phyloP scores from a whole-genome alignment of 768 basidiomycete species.

The Calocera cornea region DNA sequence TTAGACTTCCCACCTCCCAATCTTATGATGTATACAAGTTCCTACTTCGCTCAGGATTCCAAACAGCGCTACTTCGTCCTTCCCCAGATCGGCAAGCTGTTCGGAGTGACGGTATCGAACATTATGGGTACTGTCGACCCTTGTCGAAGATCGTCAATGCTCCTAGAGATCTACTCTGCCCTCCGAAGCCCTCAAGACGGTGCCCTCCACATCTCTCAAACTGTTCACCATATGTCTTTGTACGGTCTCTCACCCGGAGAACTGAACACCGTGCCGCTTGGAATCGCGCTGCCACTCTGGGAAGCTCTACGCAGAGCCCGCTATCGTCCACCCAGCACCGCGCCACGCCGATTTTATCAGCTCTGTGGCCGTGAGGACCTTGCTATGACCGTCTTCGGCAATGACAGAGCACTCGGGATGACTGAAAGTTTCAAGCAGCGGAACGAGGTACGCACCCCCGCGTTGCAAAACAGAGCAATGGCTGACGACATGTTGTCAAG shows the following conservation, averaged over 20 bases:
- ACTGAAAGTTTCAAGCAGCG: constrained; percentile 1
- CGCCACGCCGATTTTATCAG: background rate
- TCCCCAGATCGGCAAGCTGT: background rate
- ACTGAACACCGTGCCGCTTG: constrained; percentile 16
- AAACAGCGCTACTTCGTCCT: background rate
- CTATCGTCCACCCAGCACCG: background rate
- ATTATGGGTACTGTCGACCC: background rate
- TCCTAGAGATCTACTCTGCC: background rate
- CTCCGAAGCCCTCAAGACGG: constrained; percentile 1
- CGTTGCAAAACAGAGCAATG: background rate
- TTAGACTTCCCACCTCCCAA: background rate
- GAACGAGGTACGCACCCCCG: background rate
- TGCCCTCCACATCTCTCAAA: background rate
- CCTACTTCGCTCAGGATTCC: background rate
- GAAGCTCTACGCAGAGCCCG: constrained; percentile 50
- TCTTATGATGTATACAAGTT: background rate
- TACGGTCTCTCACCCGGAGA: background rate
- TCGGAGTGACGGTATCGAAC: background rate
- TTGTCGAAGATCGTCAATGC: background rate
- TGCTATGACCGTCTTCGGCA: background rate
- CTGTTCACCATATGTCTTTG: background rate
- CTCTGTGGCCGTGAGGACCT: background rate
- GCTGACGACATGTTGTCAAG: background rate
- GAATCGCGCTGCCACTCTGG: constrained; percentile 44
- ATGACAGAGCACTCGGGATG: background rate